Evolutionary conservation across 371 early-diverging fungal species (phyloP).

Genomic region (Chytridium lagenaria): DNA sequence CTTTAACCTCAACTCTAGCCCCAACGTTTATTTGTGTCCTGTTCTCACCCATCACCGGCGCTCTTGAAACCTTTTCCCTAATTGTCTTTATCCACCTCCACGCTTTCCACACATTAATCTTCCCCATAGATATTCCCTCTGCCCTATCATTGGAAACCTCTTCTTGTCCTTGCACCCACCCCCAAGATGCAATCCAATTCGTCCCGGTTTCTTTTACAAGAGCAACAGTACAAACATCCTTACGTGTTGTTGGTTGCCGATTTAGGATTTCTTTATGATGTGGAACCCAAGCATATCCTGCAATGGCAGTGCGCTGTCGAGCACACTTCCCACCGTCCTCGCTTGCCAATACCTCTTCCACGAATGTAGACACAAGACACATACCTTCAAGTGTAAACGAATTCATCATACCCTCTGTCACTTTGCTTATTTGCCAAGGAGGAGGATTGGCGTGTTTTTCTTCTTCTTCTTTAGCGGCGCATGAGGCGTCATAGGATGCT

Average conservation of each 20-base stretch:
- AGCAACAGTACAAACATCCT: background rate
- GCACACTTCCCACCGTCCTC: too few relatives aligned
- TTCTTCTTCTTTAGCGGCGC: background rate
- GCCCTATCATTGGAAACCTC: too few relatives aligned
- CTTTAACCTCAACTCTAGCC: background rate
- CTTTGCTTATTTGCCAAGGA: too few relatives aligned
- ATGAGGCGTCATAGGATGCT: background rate
- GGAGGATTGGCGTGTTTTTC: background rate
- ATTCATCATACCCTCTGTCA: too few relatives aligned
- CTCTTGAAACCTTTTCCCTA: background rate
- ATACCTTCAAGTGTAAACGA: too few relatives aligned
- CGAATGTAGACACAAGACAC: too few relatives aligned
- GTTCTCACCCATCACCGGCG: background rate
- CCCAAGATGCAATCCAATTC: background rate
- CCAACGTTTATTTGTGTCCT: background rate
- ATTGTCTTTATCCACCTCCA: background rate
- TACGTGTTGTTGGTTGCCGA: background rate
- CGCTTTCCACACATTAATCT: background rate
- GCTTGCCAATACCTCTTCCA: too few relatives aligned
- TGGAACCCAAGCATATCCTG: slow-evolving; percentile 8
- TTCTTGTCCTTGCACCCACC: background rate
- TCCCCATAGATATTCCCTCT: too few relatives aligned
- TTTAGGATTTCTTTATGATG: background rate
- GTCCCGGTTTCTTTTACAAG: too few relatives aligned
- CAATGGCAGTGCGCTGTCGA: background rate